A percentile compares a stretch with the other conserved stretches of the same genome.
phyloP scores from a whole-genome alignment of 768 basidiomycete species.

The Cytidiella melzeri region DNA sequence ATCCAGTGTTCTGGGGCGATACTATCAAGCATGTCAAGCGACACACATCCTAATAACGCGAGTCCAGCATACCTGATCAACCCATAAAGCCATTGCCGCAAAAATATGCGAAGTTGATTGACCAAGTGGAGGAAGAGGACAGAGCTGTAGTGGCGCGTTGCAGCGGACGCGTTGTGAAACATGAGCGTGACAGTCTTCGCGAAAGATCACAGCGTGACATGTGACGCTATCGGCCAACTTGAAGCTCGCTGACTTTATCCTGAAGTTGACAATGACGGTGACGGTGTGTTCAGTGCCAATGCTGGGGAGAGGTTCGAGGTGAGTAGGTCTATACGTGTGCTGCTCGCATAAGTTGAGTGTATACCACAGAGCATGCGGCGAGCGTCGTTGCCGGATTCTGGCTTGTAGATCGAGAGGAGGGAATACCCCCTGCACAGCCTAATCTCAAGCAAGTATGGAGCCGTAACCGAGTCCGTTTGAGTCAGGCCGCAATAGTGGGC shows the following conservation, averaged over 20 bases:
- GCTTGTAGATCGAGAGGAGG: constrained; percentile 84
- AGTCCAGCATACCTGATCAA: constrained; percentile 37
- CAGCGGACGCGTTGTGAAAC: too few species aligned
- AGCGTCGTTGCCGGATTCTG: constrained; percentile 75
- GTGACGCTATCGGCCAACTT: too few species aligned
- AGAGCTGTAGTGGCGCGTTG: too few species aligned
- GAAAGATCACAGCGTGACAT: too few species aligned
- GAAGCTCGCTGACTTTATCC: too few species aligned
- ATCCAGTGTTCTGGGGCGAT: constrained; percentile 78
- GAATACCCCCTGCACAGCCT: constrained; percentile 98
- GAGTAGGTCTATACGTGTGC: constrained; percentile 9
- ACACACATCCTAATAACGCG: background rate
- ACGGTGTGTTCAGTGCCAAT: constrained; percentile 91
- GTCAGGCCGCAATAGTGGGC: constrained; percentile 99
- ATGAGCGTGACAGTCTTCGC: too few species aligned
- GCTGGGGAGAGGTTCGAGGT: constrained; percentile 76
- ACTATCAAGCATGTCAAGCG: constrained; percentile 36
- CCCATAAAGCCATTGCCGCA: constrained; percentile 43
- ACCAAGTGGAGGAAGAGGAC: too few species aligned
- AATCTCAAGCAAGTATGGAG: constrained; percentile 95
- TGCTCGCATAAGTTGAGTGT: background rate
- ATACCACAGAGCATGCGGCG: constrained; percentile 86
- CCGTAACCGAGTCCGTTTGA: constrained; percentile 88
- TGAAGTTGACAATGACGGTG: too few species aligned
- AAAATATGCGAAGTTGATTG: too few species aligned